phyloP scores from a whole-genome alignment of 1,284 basidiomycete genomes.

The Ceratobasidium sp. region DNA sequence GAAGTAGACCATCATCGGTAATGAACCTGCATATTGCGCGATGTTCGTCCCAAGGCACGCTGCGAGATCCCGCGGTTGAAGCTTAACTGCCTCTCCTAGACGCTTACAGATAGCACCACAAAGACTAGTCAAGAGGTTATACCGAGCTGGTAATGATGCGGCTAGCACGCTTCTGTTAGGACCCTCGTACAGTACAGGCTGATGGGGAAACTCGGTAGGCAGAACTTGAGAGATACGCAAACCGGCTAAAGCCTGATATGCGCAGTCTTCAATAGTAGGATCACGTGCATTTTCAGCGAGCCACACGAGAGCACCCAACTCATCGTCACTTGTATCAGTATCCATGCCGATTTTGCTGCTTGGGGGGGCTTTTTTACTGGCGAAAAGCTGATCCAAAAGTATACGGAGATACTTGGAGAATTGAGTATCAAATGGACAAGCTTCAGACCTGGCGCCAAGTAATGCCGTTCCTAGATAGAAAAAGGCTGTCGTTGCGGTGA shows the following conservation, averaged over 20 bases:
- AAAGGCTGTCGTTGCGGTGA: not conserved
- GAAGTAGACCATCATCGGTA: not conserved
- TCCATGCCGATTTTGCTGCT: too few relatives aligned
- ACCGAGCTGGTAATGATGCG: not conserved
- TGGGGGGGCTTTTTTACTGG: too few relatives aligned
- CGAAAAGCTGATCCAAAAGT: too few relatives aligned
- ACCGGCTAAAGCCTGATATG: not conserved
- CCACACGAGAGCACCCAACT: not conserved
- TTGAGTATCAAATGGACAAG: conserved; percentile 19
- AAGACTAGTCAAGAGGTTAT: not conserved
- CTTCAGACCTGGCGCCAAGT: not conserved
- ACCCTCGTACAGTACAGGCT: not conserved
- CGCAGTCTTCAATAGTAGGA: not conserved
- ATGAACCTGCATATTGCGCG: not conserved
- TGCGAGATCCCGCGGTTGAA: not conserved
- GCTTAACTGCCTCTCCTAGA: not conserved
- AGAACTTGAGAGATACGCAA: not conserved
- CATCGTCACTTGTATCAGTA: not conserved
- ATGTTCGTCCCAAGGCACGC: conserved; percentile 10
- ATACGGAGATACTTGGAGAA: not conserved
- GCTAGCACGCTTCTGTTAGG: not conserved
- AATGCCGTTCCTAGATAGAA: not conserved
- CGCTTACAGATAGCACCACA: not conserved
- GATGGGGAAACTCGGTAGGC: not conserved
- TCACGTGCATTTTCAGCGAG: not conserved